Percentiles rank a stretch among this genome's conserved stretches.
These are phyloP conservation scores for Lomentospora prolificans DNA, from an alignment of 2,329 filamentous ascomycete genomes.

Conservation along the genomic window DNA sequence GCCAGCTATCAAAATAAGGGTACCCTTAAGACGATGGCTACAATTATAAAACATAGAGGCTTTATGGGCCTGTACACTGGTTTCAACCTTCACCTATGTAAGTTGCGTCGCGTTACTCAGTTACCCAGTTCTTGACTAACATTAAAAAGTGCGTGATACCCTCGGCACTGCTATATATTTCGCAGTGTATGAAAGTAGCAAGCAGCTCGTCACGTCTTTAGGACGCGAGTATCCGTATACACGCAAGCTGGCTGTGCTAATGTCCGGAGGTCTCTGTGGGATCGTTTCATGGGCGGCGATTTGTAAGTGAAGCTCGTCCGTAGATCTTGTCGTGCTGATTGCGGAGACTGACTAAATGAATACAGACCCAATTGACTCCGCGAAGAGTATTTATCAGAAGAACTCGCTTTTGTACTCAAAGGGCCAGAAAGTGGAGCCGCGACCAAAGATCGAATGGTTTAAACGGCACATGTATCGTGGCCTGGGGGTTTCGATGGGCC, in stretches of 20 bases:
- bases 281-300: constrained; percentile 74
- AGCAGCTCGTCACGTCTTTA: constrained; percentile 69
- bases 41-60: constrained; percentile 67
- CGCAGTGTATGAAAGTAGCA: constrained; percentile 79
- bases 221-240: constrained; percentile 63
- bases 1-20: constrained; percentile 69
- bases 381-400: constrained; percentile 78
- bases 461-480: constrained; percentile 72
- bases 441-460: constrained; percentile 70
- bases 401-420: constrained; percentile 63
- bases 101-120: constrained; percentile 21
- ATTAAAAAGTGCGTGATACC: constrained; percentile 63
- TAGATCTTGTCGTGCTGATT: not conserved
- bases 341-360: constrained; percentile 8
- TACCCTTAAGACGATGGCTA: constrained; percentile 64
- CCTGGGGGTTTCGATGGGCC: constrained; percentile 71
- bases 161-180: constrained; percentile 80
- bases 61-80: constrained; percentile 69
- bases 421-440: constrained; percentile 52
- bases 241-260: constrained; percentile 67
- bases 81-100: constrained; percentile 68
- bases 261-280: constrained; percentile 71
- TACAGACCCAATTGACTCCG: constrained; percentile 63
- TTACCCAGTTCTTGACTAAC: constrained; percentile 8
- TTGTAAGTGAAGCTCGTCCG: constrained; percentile 37